Base-by-base conservation (phyloP, 176 grass and related monocot genomes). In the Oryza punctata region DNA sequence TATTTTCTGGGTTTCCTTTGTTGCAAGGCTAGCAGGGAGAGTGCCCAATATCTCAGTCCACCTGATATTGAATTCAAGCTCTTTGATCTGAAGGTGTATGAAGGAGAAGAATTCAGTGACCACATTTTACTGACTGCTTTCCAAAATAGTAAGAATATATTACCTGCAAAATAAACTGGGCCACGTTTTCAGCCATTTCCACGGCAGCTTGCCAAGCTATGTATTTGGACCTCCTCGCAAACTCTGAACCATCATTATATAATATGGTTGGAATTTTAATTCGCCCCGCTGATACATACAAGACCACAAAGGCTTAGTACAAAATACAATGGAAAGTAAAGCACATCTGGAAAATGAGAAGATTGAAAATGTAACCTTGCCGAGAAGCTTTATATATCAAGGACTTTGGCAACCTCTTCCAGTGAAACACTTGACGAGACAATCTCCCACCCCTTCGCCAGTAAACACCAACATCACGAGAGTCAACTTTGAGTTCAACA, bases 391-490 rank as follows among this genome's bases (percentile, higher is more conserved):
- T 99, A 43, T 24, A 76, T 21, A 84, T 85, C 61, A 96, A 77
- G 80, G 84, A 89, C 80, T 44, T 83, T 87, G 97, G 93, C 67
- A 99, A 81, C 75, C 84, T 90, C 86, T 99, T 99, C 97, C 97
- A 99, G 76, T 94, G 91, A 65, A 96, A 96, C 60, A 94, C 89
- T 83, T 94, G 89, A 44, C 93, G 89, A 70, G 97, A 99, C 63
- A 99, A 47, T 71, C 54, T 85, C 78, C 97, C 97, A 73, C 93
- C 97, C 82, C 97, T 94, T 93, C 97, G 92, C 97, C 97, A 99
- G 91, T 91, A 90, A 38, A 96, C 81, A 80, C 87, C 80, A 78
- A 89, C 93, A 78, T 89, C 91, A 44, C 75, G 60, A 85, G 88
- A 88, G 18, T 88, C 84, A 67, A 83, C 88, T 87, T 85, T 88